A percentile compares a stretch with the other conserved stretches of the same genome.
Evolutionary conservation across 805 yeast species (phyloP).

Genomic region (Candida andamanensis): DNA sequence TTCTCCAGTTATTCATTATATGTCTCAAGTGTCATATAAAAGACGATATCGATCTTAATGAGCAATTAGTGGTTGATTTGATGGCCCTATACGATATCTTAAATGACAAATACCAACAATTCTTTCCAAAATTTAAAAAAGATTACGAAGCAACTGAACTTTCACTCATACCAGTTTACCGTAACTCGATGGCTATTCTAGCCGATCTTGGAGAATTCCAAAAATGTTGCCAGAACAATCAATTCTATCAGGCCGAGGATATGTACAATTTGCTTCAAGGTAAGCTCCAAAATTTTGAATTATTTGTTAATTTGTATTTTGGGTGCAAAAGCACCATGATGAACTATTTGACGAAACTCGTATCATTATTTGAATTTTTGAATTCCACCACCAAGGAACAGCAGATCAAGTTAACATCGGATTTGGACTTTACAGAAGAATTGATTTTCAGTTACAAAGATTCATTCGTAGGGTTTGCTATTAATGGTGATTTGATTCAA

Average conservation of each 20-base stretch:
- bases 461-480: constrained; percentile 17
- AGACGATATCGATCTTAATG: not conserved
- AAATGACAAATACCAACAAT: constrained; percentile 10
- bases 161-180: constrained; percentile 5
- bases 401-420: constrained; percentile 12
- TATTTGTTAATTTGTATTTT: constrained; percentile 18
- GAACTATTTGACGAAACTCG: constrained; percentile 18
- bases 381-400: constrained; percentile 9
- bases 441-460: constrained; percentile 13
- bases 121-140: constrained; percentile 11
- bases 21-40: constrained; percentile 12
- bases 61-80: constrained; percentile 11
- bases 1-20: constrained; percentile 17
- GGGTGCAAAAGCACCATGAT: constrained; percentile 21
- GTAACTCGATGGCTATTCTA: constrained; percentile 6
- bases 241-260: constrained; percentile 7
- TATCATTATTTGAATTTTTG: constrained; percentile 19
- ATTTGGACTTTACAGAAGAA: constrained; percentile 13
- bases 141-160: constrained; percentile 5
- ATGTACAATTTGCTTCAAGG: constrained; percentile 7
- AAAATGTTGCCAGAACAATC: constrained; percentile 1
- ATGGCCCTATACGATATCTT: constrained; percentile 8
- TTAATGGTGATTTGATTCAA: constrained; percentile 15
- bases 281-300: constrained; percentile 10
- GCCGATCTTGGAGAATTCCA: not conserved